Evolutionary conservation across 345 rosid species (phyloP).

Genomic region (Garcia nutans): DNA sequence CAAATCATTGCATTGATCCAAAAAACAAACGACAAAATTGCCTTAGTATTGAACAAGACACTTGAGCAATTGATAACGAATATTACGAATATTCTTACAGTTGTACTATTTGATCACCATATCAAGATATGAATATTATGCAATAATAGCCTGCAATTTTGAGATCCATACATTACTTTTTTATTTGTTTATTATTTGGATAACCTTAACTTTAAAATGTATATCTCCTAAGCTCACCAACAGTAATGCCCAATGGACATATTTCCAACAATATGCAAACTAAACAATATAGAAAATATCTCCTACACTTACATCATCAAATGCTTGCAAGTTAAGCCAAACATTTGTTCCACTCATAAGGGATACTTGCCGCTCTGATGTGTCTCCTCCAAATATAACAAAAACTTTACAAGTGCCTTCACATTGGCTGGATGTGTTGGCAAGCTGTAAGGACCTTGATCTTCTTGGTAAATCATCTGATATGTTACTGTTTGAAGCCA

Average conservation of each 20-base stretch:
- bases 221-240: neutral
- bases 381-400: conserved; percentile 87
- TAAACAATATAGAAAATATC: conserved; percentile 13
- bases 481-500: conserved; percentile 40
- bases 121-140: neutral
- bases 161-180: neutral
- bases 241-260: neutral
- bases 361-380: conserved; percentile 97
- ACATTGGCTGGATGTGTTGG: conserved; percentile 30
- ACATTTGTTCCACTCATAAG: conserved; percentile 96
- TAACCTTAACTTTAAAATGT: neutral
- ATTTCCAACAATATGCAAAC: neutral
- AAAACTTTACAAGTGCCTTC: conserved; percentile 53
- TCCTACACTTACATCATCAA: conserved; percentile 62
- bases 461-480: conserved; percentile 41
- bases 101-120: neutral
- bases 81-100: neutral
- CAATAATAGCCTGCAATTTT: neutral
- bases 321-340: conserved; percentile 87
- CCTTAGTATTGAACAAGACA: neutral
- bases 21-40: neutral
- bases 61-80: neutral
- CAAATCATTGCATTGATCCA: neutral
- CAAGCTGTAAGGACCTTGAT: conserved; percentile 24
- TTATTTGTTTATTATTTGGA: neutral